Evolutionary conservation across 2,329 filamentous ascomycete species (phyloP).

Genomic region (Byssoonygena ceratinophila): DNA sequence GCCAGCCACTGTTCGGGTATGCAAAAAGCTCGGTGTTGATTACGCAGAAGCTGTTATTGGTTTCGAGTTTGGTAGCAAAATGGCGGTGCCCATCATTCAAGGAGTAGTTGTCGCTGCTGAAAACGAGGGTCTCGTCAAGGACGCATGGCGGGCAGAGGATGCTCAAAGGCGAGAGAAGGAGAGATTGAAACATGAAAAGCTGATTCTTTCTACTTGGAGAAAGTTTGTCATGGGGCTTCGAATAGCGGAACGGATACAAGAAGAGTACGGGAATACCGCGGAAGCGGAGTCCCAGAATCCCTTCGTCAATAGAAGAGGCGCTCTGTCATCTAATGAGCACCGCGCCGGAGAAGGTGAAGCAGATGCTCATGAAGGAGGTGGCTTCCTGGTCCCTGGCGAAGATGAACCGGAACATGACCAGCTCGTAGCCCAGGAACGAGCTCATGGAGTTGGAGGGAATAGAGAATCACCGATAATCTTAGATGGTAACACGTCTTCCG

Average conservation of each 20-base stretch:
- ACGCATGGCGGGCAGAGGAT: constrained; percentile 69
- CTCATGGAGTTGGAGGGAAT: not conserved
- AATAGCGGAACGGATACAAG: constrained; percentile 64
- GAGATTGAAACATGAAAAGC: constrained; percentile 68
- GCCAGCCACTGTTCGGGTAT: constrained; percentile 65
- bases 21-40: constrained; percentile 73
- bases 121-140: constrained; percentile 61
- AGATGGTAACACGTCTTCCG: constrained; percentile 7
- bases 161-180: constrained; percentile 66
- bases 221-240: constrained; percentile 78
- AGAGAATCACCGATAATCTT: not conserved
- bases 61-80: constrained; percentile 91
- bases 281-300: constrained; percentile 29
- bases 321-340: not conserved
- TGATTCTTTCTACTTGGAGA: constrained; percentile 66
- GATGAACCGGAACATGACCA: constrained; percentile 16
- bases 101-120: constrained; percentile 82
- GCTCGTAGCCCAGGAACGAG: not conserved
- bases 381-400: constrained; percentile 26
- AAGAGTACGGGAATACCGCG: constrained; percentile 58
- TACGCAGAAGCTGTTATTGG: constrained; percentile 90
- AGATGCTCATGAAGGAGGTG: constrained; percentile 19
- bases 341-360: constrained; percentile 9
- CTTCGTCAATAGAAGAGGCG: constrained; percentile 21
- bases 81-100: constrained; percentile 83